These are phyloP conservation scores for Penicillium canariense DNA, from an alignment of 495 filamentous ascomycete species.

Conservation along the genomic window DNA sequence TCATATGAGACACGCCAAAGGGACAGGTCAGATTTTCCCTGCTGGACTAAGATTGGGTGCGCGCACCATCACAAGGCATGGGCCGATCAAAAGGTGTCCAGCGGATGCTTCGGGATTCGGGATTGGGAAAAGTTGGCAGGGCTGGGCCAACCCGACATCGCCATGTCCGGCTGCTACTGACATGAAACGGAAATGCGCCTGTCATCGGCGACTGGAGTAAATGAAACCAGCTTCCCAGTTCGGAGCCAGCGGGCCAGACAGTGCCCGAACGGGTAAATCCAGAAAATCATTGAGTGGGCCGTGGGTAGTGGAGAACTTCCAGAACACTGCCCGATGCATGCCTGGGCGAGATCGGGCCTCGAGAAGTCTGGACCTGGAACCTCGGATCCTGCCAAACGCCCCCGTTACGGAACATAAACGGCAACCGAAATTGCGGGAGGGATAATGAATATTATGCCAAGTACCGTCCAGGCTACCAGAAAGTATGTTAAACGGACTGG, in stretches of 20 bases:
- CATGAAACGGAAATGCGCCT: background rate
- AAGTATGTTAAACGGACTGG: background rate
- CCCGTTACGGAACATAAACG: background rate
- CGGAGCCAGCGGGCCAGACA: slow-evolving; percentile 10
- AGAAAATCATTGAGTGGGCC: slow-evolving; percentile 6
- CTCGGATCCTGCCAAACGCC: background rate
- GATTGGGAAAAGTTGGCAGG: background rate
- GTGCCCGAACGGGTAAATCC: slow-evolving; percentile 18
- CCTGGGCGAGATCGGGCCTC: background rate
- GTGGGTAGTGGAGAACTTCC: slow-evolving; percentile 16
- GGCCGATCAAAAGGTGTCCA: background rate
- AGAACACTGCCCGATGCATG: slow-evolving; percentile 17
- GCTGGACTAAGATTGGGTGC: background rate
- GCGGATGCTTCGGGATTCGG: background rate
- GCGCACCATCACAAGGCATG: background rate
- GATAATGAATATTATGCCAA: background rate
- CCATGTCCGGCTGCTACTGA: background rate
- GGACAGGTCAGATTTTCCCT: background rate
- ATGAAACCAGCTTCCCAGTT: background rate
- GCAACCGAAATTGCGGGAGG: background rate
- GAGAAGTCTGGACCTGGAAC: slow-evolving; percentile 1
- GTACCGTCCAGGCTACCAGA: slow-evolving; percentile 1
- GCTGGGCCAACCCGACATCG: background rate
- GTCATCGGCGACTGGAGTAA: background rate
- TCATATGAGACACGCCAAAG: background rate